phyloP scores from a whole-genome alignment of 2,329 filamentous ascomycete genomes.

The Botryotinia globosa region DNA sequence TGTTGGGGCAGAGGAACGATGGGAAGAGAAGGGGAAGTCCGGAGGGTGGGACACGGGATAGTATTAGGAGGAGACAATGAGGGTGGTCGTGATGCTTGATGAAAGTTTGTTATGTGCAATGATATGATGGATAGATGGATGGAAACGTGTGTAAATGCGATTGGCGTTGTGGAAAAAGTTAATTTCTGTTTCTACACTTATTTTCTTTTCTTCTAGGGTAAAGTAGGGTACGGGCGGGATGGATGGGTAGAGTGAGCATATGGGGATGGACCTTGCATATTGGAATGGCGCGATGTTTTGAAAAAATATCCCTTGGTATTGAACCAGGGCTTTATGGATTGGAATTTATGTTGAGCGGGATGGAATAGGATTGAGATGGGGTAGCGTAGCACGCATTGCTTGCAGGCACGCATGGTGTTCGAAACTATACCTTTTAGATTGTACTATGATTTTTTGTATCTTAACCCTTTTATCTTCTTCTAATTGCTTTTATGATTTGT shows the following conservation, averaged over 20 bases:
- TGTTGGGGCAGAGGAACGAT: slow-evolving; percentile 33
- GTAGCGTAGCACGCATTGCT: slow-evolving; percentile 24
- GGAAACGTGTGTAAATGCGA: slow-evolving; percentile 8
- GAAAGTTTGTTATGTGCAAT: slow-evolving; percentile 1
- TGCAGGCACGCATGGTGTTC: slow-evolving; percentile 23
- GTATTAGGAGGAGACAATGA: slow-evolving; percentile 45
- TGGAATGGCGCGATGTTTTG: slow-evolving; percentile 15
- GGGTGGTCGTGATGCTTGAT: neutral
- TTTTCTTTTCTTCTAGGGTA: neutral
- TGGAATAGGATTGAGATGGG: slow-evolving; percentile 27
- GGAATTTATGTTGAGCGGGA: slow-evolving; percentile 25
- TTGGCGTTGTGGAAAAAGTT: slow-evolving; percentile 9
- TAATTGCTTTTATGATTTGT: neutral
- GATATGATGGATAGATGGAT: neutral
- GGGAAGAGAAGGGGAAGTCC: slow-evolving; percentile 55
- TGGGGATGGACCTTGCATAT: slow-evolving; percentile 16
- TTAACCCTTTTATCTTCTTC: slow-evolving; percentile 2
- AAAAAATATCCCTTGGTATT: slow-evolving; percentile 5
- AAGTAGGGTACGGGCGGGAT: neutral
- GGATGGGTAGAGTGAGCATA: slow-evolving; percentile 8
- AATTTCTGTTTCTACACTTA: neutral
- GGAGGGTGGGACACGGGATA: slow-evolving; percentile 46
- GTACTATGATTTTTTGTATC: slow-evolving; percentile 27
- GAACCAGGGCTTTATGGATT: slow-evolving; percentile 3
- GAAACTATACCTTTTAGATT: slow-evolving; percentile 28